Percentiles rank a stretch among this genome's conserved stretches.
phyloP scores from a whole-genome alignment of 2,329 filamentous ascomycete species.

The Cordyceps fumosorosea region DNA sequence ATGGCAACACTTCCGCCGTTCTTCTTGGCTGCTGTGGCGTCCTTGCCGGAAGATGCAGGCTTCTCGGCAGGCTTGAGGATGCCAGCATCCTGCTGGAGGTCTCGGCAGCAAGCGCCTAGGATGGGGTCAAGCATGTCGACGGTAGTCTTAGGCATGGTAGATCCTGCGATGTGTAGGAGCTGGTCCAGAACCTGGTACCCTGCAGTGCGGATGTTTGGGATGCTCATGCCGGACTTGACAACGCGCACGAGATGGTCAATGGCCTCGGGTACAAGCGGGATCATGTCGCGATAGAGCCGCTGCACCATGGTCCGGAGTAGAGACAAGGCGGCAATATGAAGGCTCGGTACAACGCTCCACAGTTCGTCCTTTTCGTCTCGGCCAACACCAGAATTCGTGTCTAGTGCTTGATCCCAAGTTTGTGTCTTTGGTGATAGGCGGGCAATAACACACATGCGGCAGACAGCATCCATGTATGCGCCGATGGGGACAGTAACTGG shows the following conservation, averaged over 20 bases:
- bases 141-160: conserved; percentile 58
- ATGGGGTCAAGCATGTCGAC: conserved; percentile 57
- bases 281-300: conserved; percentile 50
- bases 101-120: conserved; percentile 64
- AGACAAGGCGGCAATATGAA: conserved; percentile 66
- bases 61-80: conserved; percentile 36
- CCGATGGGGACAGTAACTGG: conserved; percentile 63
- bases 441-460: conserved; percentile 62
- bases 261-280: conserved; percentile 56
- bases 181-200: conserved; percentile 54
- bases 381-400: conserved; percentile 64
- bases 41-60: conserved; percentile 23
- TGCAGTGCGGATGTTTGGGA: conserved; percentile 49
- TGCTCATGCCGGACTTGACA: conserved; percentile 52
- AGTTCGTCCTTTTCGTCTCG: conserved; percentile 78
- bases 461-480: conserved; percentile 59
- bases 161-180: conserved; percentile 56
- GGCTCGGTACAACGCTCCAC: conserved; percentile 63
- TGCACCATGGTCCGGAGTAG: conserved; percentile 52
- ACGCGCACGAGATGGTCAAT: conserved; percentile 68
- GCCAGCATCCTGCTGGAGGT: conserved; percentile 55
- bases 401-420: conserved; percentile 43
- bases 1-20: conserved; percentile 25
- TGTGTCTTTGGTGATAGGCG: conserved; percentile 42
- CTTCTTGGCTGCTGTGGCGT: conserved; percentile 24